Evolutionary conservation across 2,329 filamentous ascomycete genomes (phyloP).

Genomic region (Basipetospora chlamydospora): DNA sequence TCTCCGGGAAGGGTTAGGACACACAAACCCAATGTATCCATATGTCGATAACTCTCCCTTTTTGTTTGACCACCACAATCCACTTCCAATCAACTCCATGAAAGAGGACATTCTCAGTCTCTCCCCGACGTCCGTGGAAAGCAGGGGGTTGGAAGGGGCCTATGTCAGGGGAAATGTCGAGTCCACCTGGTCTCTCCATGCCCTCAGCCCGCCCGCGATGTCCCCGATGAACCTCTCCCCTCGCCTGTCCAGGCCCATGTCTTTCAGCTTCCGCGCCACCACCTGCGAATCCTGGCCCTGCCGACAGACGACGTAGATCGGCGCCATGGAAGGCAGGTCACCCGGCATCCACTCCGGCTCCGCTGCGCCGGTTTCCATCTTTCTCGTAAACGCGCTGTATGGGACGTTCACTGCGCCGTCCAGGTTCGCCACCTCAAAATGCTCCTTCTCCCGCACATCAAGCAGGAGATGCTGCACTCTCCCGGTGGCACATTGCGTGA

Average conservation of each 20-base stretch:
- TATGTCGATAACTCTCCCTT: no score
- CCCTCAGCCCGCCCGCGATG: conserved; percentile 54
- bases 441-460: conserved; percentile 73
- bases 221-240: conserved; percentile 51
- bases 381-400: conserved; percentile 37
- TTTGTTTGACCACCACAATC: conserved; percentile 4
- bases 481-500: background rate
- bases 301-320: conserved; percentile 60
- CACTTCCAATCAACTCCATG: no score
- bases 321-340: conserved; percentile 24
- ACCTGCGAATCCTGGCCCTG: conserved; percentile 69
- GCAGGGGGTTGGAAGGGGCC: no score
- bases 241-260: conserved; percentile 36
- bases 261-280: conserved; percentile 49
- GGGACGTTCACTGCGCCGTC: conserved; percentile 61
- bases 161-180: conserved; percentile 30
- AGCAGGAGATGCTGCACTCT: conserved; percentile 42
- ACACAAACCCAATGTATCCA: no score
- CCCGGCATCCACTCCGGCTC: conserved; percentile 23
- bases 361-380: conserved; percentile 9
- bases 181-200: conserved; percentile 60
- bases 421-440: conserved; percentile 69
- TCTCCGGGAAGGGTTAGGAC: no score
- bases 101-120: no score
- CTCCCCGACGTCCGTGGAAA: no score